phyloP scores from a whole-genome alignment of 2,329 filamentous ascomycete species.

The Septoria linicola region DNA sequence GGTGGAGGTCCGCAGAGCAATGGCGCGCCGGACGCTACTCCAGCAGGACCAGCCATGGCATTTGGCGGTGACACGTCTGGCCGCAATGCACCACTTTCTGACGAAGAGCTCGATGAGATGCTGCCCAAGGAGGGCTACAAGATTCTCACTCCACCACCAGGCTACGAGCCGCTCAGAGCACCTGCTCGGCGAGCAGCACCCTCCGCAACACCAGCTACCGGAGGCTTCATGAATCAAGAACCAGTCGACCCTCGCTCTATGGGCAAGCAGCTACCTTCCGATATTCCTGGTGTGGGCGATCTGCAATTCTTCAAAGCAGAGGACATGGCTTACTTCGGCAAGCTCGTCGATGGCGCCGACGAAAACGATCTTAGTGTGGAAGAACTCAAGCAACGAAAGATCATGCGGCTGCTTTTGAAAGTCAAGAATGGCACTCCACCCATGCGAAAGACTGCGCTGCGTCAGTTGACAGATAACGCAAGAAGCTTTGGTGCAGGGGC shows the following conservation, averaged over 20 bases:
- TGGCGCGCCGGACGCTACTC: conserved; percentile 52
- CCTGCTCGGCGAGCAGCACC: conserved; percentile 72
- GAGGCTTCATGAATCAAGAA: conserved; percentile 97
- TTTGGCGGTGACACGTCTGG: conserved; percentile 80
- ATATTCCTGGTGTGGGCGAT: conserved; percentile 94
- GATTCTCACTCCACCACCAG: conserved; percentile 82
- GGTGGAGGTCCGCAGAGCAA: conserved; percentile 73
- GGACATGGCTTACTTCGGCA: conserved; percentile 98
- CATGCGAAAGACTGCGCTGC: conserved; percentile 96
- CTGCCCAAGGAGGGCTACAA: conserved; percentile 92
- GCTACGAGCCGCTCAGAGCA: conserved; percentile 80
- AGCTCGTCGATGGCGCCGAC: conserved; percentile 89
- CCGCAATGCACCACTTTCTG: conserved; percentile 79
- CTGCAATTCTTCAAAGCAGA: conserved; percentile 98
- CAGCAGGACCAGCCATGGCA: conserved; percentile 42
- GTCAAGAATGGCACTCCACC: conserved; percentile 99
- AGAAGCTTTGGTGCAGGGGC: conserved; percentile 91
- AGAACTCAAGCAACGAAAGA: conserved; percentile 95
- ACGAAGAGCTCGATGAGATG: conserved; percentile 91
- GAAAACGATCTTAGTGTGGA: conserved; percentile 91
- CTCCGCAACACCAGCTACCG: conserved; percentile 68
- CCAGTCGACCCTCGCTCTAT: conserved; percentile 78
- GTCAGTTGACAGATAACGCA: conserved; percentile 96
- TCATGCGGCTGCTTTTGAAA: conserved; percentile 93
- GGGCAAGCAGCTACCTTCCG: conserved; percentile 87